Base-by-base conservation (phyloP, 148 eudicot genomes). In the Rhododendron vialii region DNA sequence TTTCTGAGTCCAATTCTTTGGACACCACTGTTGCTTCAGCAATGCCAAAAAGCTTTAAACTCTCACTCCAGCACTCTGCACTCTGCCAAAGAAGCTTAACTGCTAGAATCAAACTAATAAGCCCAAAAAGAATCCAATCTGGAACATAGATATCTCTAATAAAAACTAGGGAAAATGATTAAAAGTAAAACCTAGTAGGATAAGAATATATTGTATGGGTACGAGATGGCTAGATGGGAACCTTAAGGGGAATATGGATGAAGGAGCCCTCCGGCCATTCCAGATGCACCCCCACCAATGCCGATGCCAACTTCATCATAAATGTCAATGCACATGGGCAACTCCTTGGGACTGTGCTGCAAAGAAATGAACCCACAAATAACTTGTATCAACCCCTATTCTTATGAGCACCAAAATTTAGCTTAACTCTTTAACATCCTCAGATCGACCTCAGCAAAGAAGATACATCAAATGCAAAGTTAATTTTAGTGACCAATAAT, bases 181-280 rank as follows among this genome's bases (percentile, higher is more conserved):
- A 86, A 33, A 48, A 3, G 33, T 24, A 15, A 75, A 48, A 43
- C n/a, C n/a, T 47, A 77, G 4, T 15, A 24, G 20, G 78, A 24
- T 55, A 74, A 53, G 10, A 51, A 2, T 14, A 53, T 36, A 12
- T 74, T 14, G n/a, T 30, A 26, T 28, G 18, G 30, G 61, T 17
- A 69, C 26, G 26, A 41, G 41, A 7, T 28, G 50, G 69, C 76
- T 13, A 79, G 7, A 81, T 20, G 18, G 38, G 75, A 81, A 95
- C 99, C 98, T 93, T 98, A 95, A 59, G 99, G 99, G 41, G 98
- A 92, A 91, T 98, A 98, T 35, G 99, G 99, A 87, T 98, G 99
- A 80, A 98, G 90, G 75, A 98, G 99, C 45, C 99, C 99, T 50
- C 99, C 98, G 87, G 98, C 91, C 83, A 98, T 93, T 38, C 99